Conservation (phyloP, 2,329 filamentous ascomycete genomes). For the Cytospora schulzeri region DNA sequence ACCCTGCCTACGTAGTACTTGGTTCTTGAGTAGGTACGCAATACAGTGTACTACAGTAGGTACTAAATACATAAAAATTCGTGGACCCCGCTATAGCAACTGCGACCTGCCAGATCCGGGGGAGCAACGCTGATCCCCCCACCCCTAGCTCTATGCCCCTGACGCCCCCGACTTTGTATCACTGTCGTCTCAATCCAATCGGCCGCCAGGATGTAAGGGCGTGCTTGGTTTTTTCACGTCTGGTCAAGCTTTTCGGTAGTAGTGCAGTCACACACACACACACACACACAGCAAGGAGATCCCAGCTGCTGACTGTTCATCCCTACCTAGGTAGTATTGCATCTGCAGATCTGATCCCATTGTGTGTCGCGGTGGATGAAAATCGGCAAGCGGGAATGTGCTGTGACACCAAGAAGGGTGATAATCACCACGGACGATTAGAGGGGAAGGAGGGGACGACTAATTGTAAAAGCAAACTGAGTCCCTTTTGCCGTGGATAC, state of each 20-base stretch:
- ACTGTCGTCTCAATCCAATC: background rate
- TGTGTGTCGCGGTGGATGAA: background rate
- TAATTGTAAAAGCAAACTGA: background rate
- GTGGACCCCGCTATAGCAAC: slow-evolving; percentile 2
- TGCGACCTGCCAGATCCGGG: slow-evolving; percentile 18
- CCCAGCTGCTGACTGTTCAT: too few species aligned
- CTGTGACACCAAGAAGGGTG: background rate
- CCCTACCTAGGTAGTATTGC: too few species aligned
- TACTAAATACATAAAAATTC: background rate
- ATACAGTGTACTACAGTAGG: too few species aligned
- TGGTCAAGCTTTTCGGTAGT: too few species aligned
- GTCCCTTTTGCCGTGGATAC: background rate
- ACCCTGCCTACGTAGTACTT: too few species aligned
- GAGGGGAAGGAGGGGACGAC: background rate
- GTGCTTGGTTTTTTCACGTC: background rate
- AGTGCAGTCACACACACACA: too few species aligned
- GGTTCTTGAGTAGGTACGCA: too few species aligned
- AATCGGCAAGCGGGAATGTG: background rate
- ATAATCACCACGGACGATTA: background rate
- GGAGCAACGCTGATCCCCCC: background rate
- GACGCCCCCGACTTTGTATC: background rate
- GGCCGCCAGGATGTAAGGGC: background rate
- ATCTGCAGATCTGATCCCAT: background rate
- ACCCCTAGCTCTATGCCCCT: too few species aligned
- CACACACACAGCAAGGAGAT: too few species aligned